Evolutionary conservation across 176 grass and related monocot genomes (phyloP), one percentile per base, ranked within the genome.

Genomic region (Oryza brachyantha): DNA sequence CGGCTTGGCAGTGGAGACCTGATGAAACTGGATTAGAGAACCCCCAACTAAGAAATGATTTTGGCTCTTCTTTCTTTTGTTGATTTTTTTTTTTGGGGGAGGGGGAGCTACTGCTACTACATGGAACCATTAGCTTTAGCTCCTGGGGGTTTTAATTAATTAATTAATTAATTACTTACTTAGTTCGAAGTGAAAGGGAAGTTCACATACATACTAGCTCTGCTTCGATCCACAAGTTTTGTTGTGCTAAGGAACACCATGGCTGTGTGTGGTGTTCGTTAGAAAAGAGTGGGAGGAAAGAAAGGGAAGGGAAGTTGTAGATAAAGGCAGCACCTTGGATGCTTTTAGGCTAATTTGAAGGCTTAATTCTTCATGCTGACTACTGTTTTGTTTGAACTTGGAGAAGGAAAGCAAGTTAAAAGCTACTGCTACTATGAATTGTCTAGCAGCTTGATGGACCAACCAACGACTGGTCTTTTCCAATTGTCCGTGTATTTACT

Each of bases 1-100:
- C 82, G 61, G 74, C 66, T 38, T 96, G 78, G 71, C 78, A 27
- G 93, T 96, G 43, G 84, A 91, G 89, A 93, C 85, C 59, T 93
- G 77, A 93, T 71, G 50, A 70, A 22, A 26, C 45, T 41, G 28
- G 13, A 27, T 67, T 80, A n/a, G 29, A n/a, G 29, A n/a, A 11
- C n/a, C 76, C 34, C 34, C 46, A 10, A 61, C 66, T 50, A 68
- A 61, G 75, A 66, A 61, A 50, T 70, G 29, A 42, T 62, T 61
- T 80, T 73, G 59, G 19, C 10, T 82, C 10, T 82, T 40, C 21
- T 62, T 65, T 63, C 8, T 43, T 76, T 58, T 41, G 17, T 40
- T 36, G 4, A 13, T 61, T 83, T 42, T 70, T 79, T 75, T 52
- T 41, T 32, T 32, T 32, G 31, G 7, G 46, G 19, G 31, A 1